Conservation (phyloP, 768 basidiomycete species). For the Gymnopilus junonius region DNA sequence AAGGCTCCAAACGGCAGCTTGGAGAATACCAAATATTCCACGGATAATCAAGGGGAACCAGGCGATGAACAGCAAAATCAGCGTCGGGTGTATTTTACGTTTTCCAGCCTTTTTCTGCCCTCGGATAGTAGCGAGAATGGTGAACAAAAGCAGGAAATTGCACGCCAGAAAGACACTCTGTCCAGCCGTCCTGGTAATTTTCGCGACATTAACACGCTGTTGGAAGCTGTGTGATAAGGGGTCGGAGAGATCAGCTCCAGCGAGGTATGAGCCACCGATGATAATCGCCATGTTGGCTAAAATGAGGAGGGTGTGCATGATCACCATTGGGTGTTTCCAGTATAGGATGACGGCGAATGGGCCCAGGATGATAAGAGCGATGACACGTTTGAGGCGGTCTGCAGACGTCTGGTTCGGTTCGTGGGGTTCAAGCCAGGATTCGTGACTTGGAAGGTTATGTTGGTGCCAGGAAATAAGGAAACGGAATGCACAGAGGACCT, state of each 20-base stretch:
- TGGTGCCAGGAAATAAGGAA: slow-evolving; percentile 42
- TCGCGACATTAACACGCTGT: slow-evolving; percentile 23
- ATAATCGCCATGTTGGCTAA: slow-evolving; percentile 37
- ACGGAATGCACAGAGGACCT: slow-evolving; percentile 35
- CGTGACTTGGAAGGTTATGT: slow-evolving; percentile 31
- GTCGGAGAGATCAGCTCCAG: slow-evolving; percentile 24
- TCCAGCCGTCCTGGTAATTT: slow-evolving; percentile 33
- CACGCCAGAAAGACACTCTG: slow-evolving; percentile 37
- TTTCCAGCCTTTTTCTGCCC: slow-evolving; percentile 21
- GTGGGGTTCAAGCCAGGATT: slow-evolving; percentile 40
- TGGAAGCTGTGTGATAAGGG: slow-evolving; percentile 10
- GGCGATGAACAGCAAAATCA: slow-evolving; percentile 28
- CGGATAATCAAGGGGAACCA: slow-evolving; percentile 39
- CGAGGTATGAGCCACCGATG: slow-evolving; percentile 34
- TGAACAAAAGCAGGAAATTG: slow-evolving; percentile 28
- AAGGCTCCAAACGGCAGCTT: slow-evolving; percentile 16
- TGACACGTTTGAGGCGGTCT: slow-evolving; percentile 2
- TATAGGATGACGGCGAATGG: slow-evolving; percentile 29
- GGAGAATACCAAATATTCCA: slow-evolving; percentile 36
- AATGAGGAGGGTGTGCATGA: slow-evolving; percentile 34
- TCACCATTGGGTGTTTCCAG: slow-evolving; percentile 31
- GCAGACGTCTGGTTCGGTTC: slow-evolving; percentile 16
- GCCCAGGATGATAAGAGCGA: slow-evolving; percentile 22
- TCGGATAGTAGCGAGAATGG: slow-evolving; percentile 30
- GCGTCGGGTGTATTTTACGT: slow-evolving; percentile 30